phyloP scores from a whole-genome alignment of 345 rosid species.

The Psidium guajava region DNA sequence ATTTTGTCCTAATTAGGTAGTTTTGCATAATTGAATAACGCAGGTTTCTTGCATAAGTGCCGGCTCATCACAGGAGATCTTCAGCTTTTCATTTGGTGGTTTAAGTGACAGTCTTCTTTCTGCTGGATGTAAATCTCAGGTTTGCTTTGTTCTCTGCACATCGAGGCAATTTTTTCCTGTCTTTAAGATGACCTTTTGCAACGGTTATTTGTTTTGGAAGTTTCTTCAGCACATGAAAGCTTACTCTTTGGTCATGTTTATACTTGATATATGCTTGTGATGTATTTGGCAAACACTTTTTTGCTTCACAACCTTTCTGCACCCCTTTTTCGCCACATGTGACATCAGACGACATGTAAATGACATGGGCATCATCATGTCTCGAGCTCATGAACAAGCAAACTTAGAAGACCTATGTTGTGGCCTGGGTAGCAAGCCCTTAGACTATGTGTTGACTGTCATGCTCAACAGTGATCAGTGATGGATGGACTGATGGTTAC shows the following conservation, averaged over 20 bases:
- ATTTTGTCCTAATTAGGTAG: neutral
- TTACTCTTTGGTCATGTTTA: neutral
- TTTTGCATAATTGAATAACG: neutral
- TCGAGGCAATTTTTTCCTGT: neutral
- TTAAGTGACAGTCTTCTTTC: conserved; percentile 63
- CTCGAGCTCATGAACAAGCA: neutral
- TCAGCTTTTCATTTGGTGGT: conserved; percentile 80
- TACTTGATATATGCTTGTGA: neutral
- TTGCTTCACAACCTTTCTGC: neutral
- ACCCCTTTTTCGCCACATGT: neutral
- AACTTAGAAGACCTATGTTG: neutral
- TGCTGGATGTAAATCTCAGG: conserved; percentile 85
- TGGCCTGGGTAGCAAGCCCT: neutral
- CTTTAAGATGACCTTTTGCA: neutral
- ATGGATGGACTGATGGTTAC: neutral
- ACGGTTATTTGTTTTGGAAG: neutral
- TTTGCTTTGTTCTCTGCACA: conserved; percentile 1
- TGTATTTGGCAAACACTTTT: neutral
- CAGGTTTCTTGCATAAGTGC: conserved; percentile 56
- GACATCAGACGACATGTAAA: neutral
- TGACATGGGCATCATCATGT: neutral
- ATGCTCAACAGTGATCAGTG: neutral
- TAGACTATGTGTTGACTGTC: neutral
- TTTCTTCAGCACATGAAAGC: neutral
- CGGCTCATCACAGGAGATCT: conserved; percentile 47